These are phyloP conservation scores for Fusarium heterosporum DNA, from an alignment of 2,329 filamentous ascomycete species.

Conservation along the genomic window DNA sequence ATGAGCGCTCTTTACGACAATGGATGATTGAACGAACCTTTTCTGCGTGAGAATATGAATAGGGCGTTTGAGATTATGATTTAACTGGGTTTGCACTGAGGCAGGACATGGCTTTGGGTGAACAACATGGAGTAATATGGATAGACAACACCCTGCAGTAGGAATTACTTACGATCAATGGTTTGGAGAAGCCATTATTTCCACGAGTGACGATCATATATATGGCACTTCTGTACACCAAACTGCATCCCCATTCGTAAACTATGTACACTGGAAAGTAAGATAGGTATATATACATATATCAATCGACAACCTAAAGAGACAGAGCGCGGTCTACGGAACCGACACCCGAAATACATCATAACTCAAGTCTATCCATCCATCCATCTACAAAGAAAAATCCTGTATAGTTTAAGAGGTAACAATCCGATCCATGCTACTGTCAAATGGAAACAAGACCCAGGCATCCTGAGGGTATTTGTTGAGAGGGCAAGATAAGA, in stretches of 20 bases:
- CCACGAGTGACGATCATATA: background rate
- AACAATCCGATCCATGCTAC: background rate
- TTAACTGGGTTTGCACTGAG: conserved; percentile 3
- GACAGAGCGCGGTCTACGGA: conserved; percentile 12
- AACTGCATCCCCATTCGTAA: conserved; percentile 33
- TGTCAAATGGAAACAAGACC: conserved; percentile 20
- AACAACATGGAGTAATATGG: background rate
- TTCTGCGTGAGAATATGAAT: conserved; percentile 9
- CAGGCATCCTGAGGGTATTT: conserved; percentile 10
- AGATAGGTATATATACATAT: conserved; percentile 34
- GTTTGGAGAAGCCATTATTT: background rate
- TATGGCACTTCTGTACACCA: conserved; percentile 7
- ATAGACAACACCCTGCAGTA: background rate
- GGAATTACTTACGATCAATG: no score
- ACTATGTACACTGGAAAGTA: conserved; percentile 38
- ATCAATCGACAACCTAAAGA: conserved; percentile 34
- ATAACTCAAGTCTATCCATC: conserved; percentile 40
- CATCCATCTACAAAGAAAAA: conserved; percentile 40
- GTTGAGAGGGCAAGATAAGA: conserved; percentile 38
- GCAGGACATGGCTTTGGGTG: background rate
- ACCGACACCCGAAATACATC: conserved; percentile 16
- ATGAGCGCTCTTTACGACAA: conserved; percentile 12
- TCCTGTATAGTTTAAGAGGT: conserved; percentile 2
- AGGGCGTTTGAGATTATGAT: conserved; percentile 17
- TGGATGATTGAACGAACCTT: conserved; percentile 17